Percentiles rank a stretch among this genome's conserved stretches.
Evolutionary conservation across 2,329 filamentous ascomycete species (phyloP).

Genomic region (Trichoderma asperellum): DNA sequence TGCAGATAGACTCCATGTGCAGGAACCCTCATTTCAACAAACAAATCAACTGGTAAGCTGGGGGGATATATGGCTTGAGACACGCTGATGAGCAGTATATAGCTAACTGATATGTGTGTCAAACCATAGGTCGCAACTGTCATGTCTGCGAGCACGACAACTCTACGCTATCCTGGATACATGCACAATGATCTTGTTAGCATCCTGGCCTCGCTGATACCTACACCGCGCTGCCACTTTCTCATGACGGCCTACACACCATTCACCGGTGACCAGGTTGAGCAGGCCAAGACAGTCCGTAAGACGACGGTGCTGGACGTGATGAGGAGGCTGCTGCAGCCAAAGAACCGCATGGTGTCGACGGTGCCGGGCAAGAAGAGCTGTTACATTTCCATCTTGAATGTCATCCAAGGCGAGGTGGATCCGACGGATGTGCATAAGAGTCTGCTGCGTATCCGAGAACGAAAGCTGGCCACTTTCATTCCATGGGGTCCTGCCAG

Average conservation of each 20-base stretch:
- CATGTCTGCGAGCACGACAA: slow-evolving; percentile 98
- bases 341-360: slow-evolving; percentile 99
- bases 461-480: slow-evolving; percentile 90
- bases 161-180: slow-evolving; percentile 94
- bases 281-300: slow-evolving; percentile 94
- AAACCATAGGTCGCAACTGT: slow-evolving; percentile 78
- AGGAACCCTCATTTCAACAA: slow-evolving; percentile 94
- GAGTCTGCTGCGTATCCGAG: slow-evolving; percentile 91
- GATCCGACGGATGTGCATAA: slow-evolving; percentile 99
- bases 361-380: slow-evolving; percentile 94
- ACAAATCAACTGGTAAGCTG: slow-evolving; percentile 83
- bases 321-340: slow-evolving; percentile 92
- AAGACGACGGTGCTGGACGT: slow-evolving; percentile 98
- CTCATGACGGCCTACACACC: slow-evolving; percentile 98
- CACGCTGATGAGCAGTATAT: not conserved
- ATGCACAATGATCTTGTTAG: slow-evolving; percentile 99
- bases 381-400: slow-evolving; percentile 98
- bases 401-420: slow-evolving; percentile 98
- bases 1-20: slow-evolving; percentile 89
- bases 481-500: slow-evolving; percentile 98
- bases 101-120: not conserved
- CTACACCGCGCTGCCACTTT: slow-evolving; percentile 96
- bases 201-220: slow-evolving; percentile 93
- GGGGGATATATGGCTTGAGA: not conserved
- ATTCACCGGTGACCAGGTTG: slow-evolving; percentile 94